These are phyloP conservation scores for Schoenoplectus triqueter DNA, from an alignment of 202 grass and related monocot genomes.

Conservation along the genomic window DNA sequence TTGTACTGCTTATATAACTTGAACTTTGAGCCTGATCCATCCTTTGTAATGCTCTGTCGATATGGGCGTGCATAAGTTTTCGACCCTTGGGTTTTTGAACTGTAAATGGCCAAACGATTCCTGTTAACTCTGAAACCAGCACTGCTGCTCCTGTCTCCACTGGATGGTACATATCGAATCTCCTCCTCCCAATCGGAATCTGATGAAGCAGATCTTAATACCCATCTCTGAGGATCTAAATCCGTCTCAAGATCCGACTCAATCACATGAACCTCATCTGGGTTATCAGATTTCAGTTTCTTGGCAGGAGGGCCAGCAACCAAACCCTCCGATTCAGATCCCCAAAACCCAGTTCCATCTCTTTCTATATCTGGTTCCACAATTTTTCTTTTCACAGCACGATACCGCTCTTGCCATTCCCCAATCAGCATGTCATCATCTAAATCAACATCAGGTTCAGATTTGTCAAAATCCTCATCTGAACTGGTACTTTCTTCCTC, in stretches of 20 bases:
- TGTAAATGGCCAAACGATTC: background rate
- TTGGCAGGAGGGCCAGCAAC: background rate
- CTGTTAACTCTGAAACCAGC: background rate
- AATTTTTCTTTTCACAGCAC: conserved; percentile 45
- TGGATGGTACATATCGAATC: conserved; percentile 11
- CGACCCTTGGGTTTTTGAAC: background rate
- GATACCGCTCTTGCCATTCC: conserved; percentile 51
- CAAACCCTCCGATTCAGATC: conserved; percentile 12
- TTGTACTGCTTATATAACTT: conserved; percentile 7
- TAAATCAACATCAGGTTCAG: conserved; percentile 43
- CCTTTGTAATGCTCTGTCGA: background rate
- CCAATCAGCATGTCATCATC: conserved; percentile 41
- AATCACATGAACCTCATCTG: conserved; percentile 37
- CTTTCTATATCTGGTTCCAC: conserved; percentile 43
- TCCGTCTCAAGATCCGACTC: conserved; percentile 37
- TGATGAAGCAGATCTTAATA: conserved; percentile 38
- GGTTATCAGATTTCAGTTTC: conserved; percentile 33
- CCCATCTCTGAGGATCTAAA: conserved; percentile 24
- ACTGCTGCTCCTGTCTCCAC: background rate
- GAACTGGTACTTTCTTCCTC: conserved; percentile 40
- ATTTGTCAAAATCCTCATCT: conserved; percentile 49
- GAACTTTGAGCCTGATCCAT: conserved; percentile 18
- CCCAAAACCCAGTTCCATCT: conserved; percentile 23
- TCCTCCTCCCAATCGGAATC: conserved; percentile 44
- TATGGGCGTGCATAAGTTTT: background rate